A percentile compares a stretch with the other conserved stretches of the same genome.
These are phyloP conservation scores for Phytophthora pisi DNA, from an alignment of 352 stramenopile species.

Conservation along the genomic window DNA sequence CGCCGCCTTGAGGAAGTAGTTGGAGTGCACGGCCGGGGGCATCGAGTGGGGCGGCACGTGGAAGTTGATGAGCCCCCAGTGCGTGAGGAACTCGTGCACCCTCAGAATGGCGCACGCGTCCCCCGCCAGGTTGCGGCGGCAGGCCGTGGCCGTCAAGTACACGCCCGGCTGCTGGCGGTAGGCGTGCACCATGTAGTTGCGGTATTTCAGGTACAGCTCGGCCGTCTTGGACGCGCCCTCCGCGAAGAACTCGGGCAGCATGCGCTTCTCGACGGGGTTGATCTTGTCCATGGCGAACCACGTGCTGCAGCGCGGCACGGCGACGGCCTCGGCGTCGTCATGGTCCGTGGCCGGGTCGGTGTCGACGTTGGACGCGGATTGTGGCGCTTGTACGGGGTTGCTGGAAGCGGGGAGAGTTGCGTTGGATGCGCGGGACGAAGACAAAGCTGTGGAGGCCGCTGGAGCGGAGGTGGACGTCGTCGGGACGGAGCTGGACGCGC, in stretches of 20 bases:
- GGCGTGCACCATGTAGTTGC: slow-evolving; percentile 87
- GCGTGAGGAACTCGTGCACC: slow-evolving; percentile 86
- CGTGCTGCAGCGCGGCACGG: slow-evolving; percentile 71
- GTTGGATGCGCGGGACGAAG: not conserved
- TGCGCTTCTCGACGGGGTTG: slow-evolving; percentile 81
- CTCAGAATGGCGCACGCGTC: slow-evolving; percentile 85
- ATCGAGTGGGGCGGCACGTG: slow-evolving; percentile 77
- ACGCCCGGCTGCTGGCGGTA: slow-evolving; percentile 81
- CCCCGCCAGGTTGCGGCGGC: slow-evolving; percentile 77
- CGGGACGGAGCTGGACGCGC: not conserved
- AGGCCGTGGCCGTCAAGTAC: slow-evolving; percentile 85
- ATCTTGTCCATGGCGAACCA: slow-evolving; percentile 84
- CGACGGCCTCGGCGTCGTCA: slow-evolving; percentile 40
- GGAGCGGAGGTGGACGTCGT: not conserved
- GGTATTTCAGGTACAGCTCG: slow-evolving; percentile 85
- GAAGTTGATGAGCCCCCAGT: slow-evolving; percentile 90
- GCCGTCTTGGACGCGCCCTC: slow-evolving; percentile 37
- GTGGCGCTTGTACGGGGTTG: not conserved
- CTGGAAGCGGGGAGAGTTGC: not conserved
- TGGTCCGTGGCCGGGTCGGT: slow-evolving; percentile 23
- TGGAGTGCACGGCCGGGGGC: slow-evolving; percentile 56
- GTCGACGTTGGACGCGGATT: slow-evolving; percentile 14
- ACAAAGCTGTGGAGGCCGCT: not conserved
- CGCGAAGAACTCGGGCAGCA: slow-evolving; percentile 85
- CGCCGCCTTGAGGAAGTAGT: slow-evolving; percentile 49